Evolutionary conservation across 805 yeast species (phyloP).

Genomic region (Dipodascus geniculatus): DNA sequence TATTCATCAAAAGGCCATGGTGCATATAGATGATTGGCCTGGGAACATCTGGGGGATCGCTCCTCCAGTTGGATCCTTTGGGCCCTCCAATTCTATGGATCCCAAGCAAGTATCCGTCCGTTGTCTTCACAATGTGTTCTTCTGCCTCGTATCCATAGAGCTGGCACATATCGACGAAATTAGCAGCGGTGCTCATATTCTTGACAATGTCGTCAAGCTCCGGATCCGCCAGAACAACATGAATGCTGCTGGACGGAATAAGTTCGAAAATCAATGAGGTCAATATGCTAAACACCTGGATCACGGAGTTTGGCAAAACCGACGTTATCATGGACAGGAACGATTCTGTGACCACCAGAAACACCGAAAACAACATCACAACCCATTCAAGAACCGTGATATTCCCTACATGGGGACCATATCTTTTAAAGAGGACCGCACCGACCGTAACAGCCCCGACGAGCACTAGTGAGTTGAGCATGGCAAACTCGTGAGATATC

Average conservation of each 20-base stretch:
- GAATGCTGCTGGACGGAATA: conserved; percentile 1
- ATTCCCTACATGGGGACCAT: conserved; percentile 22
- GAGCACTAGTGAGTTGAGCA: background rate
- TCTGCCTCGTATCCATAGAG: conserved; percentile 62
- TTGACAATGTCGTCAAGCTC: conserved; percentile 6
- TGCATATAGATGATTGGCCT: conserved; percentile 62
- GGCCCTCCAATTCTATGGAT: conserved; percentile 46
- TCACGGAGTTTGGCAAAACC: conserved; percentile 20
- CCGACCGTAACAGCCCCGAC: background rate
- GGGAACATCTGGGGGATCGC: conserved; percentile 14
- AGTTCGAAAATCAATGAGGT: conserved; percentile 10
- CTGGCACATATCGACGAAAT: conserved; percentile 52
- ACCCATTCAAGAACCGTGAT: conserved; percentile 25
- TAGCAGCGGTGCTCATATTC: conserved; percentile 17
- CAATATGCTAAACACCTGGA: conserved; percentile 15
- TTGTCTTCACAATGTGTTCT: conserved; percentile 65
- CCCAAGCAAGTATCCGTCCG: conserved; percentile 66
- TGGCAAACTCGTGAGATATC: background rate
- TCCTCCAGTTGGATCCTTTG: conserved; percentile 13
- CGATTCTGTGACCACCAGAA: conserved; percentile 22
- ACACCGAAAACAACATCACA: conserved; percentile 21
- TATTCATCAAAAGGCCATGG: conserved; percentile 83
- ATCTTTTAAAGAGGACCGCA: conserved; percentile 11
- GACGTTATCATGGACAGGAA: conserved; percentile 20
- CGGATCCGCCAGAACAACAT: background rate